Base-by-base conservation (phyloP, 768 basidiomycete genomes). In the Candolleomyces aberdarensis region DNA sequence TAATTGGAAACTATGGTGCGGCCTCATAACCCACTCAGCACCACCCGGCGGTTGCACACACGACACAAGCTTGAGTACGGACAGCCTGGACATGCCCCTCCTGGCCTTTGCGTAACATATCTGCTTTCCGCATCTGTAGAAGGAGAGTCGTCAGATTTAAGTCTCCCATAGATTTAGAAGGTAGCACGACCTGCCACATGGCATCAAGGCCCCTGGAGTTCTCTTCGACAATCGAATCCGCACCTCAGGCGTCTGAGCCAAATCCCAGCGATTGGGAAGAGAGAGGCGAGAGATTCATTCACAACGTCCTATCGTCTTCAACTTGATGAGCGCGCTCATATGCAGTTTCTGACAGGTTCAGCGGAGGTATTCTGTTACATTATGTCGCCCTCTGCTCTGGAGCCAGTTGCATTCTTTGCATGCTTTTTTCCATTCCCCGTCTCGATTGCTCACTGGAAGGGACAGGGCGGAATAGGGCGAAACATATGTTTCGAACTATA, bases 31-130 rank as follows among this genome's bases (percentile, higher is more conserved):
- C 95, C 96, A 97, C 69, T 95, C 89, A 60, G 91, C 88, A 53
- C 85, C 83, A 62, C 83, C 82, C 59, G 89, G 84, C 43, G 91
- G 86, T 71, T 83, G 82, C 68, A 90, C 86, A 66, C 89, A 78
- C 13, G 95, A 89, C 5, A 96, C 96, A 36, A 92, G 91, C 75
- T 92, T 94, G 61, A 98, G 84, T 47, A 98, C 80, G 68, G 98
- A 94, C 95, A 46, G 96, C 96, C 56, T 94, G 88, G 70, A 97
- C 91, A 74, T 98, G 96, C 1, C 95, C 96, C 76, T 98, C 96
- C 74, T 98, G 96, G 20, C 94, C 93, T 79, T 95, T 96, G 56
- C 92, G 88, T 70, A 96, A 82, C 94, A 96, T 95, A 74, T 95
- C 93, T 63, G 85, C 85, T 78, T 93, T 94, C 64, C 92, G 85